Evolutionary conservation across 176 grass and related monocot genomes (phyloP).

Genomic region (Puccinellia tenuiflora): DNA sequence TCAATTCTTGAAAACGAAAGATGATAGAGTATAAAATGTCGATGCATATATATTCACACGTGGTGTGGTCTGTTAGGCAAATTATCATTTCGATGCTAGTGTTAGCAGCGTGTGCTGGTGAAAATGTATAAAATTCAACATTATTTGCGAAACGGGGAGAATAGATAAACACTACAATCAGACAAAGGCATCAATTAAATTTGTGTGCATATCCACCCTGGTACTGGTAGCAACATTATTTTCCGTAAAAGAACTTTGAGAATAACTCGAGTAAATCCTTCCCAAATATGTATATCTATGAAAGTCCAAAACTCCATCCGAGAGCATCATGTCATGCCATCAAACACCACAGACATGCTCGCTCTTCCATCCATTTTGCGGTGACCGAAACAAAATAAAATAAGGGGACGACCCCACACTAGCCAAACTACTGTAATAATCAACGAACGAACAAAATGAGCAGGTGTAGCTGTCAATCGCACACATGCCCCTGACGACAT

Average conservation of each 20-base stretch:
- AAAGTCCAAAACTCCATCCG: background rate
- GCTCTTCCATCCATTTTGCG: background rate
- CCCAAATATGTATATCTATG: background rate
- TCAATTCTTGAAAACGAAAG: too few relatives aligned
- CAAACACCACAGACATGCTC: background rate
- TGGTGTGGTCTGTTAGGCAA: too few relatives aligned
- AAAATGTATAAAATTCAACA: too few relatives aligned
- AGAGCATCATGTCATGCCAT: background rate
- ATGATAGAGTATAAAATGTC: too few relatives aligned
- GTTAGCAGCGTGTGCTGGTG: too few relatives aligned
- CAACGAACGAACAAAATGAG: slow-evolving; percentile 25
- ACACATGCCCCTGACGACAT: background rate
- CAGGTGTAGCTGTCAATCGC: slow-evolving; percentile 1
- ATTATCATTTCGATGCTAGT: too few relatives aligned
- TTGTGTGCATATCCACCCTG: background rate
- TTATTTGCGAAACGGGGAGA: background rate
- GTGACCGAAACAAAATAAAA: background rate
- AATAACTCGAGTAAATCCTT: background rate
- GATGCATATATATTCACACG: too few relatives aligned
- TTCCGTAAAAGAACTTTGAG: background rate
- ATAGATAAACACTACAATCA: background rate
- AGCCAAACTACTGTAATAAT: slow-evolving; percentile 28
- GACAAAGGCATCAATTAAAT: background rate
- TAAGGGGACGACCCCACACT: background rate
- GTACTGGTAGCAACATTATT: background rate